A percentile compares a stretch with the other conserved stretches of the same genome.
phyloP scores from a whole-genome alignment of 257 asterid genomes.

The Catharanthus roseus region DNA sequence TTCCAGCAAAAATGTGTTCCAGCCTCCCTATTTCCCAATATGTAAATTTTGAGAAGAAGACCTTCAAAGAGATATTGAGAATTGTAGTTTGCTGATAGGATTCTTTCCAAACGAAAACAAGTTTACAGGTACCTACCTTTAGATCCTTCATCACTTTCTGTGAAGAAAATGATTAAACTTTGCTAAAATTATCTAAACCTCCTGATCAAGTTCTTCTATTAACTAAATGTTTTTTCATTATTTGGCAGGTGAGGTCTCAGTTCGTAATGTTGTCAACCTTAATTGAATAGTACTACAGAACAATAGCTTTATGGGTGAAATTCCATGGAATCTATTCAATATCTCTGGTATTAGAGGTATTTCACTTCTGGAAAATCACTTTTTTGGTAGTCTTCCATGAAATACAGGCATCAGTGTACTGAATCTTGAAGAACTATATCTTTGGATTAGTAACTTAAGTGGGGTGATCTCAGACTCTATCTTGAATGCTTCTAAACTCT shows the following conservation, averaged over 20 bases:
- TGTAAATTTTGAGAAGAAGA: slow-evolving; percentile 13
- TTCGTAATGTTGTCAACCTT: slow-evolving; percentile 17
- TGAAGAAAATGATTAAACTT: not conserved
- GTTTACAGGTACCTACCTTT: not conserved
- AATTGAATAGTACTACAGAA: slow-evolving; percentile 9
- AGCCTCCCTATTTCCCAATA: slow-evolving; percentile 17
- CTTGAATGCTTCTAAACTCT: slow-evolving; percentile 26
- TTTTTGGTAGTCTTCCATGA: slow-evolving; percentile 25
- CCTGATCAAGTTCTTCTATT: not conserved
- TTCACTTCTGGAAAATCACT: slow-evolving; percentile 12
- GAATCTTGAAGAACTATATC: slow-evolving; percentile 18
- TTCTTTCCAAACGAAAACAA: slow-evolving; percentile 18
- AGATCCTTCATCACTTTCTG: not conserved
- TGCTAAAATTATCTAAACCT: not conserved
- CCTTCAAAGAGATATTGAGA: slow-evolving; percentile 24
- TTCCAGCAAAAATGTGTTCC: slow-evolving; percentile 21
- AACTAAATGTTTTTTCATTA: not conserved
- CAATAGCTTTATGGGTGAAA: slow-evolving; percentile 15
- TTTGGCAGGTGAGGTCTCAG: slow-evolving; percentile 19
- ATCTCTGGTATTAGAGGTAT: slow-evolving; percentile 17
- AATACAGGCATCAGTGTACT: slow-evolving; percentile 16
- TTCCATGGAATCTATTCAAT: slow-evolving; percentile 14
- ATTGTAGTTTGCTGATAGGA: slow-evolving; percentile 22
- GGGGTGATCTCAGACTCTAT: slow-evolving; percentile 27
- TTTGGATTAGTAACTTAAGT: slow-evolving; percentile 15